A percentile compares a stretch with the other conserved stretches of the same genome.
phyloP scores from a whole-genome alignment of 768 basidiomycete genomes.

The Lactarius hatsudake region DNA sequence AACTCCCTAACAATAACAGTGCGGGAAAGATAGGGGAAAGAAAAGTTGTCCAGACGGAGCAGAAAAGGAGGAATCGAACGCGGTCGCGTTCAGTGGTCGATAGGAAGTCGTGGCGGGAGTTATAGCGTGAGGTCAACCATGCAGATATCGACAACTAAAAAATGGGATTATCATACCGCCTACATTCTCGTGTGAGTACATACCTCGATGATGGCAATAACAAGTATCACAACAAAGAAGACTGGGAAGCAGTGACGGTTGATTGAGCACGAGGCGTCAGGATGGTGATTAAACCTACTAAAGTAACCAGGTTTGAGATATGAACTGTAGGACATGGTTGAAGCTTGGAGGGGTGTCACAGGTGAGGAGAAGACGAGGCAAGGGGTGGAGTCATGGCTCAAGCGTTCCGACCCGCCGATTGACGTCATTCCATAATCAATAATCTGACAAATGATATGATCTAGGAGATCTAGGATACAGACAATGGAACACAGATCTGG shows the following conservation, averaged over 20 bases:
- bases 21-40: constrained; percentile 25
- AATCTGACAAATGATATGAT: not conserved
- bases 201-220: constrained; percentile 26
- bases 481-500: constrained; percentile 24
- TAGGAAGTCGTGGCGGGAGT: constrained; percentile 51
- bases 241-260: constrained; percentile 5
- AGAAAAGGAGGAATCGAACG: constrained; percentile 27
- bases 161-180: not conserved
- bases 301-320: constrained; percentile 20
- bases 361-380: not conserved
- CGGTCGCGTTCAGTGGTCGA: constrained; percentile 53
- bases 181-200: not conserved
- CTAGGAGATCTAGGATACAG: not conserved
- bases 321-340: constrained; percentile 12
- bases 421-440: not conserved
- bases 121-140: constrained; percentile 66
- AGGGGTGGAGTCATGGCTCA: not conserved
- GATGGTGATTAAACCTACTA: constrained; percentile 8
- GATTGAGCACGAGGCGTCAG: not conserved
- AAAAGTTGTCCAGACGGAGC: constrained; percentile 27
- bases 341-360: not conserved
- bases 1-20: constrained; percentile 3
- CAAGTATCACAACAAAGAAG: constrained; percentile 17
- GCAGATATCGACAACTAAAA: constrained; percentile 65
- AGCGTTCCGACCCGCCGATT: not conserved